phyloP scores from a whole-genome alignment of 1,284 basidiomycete species.

The Ceratobasidium papillatum region DNA sequence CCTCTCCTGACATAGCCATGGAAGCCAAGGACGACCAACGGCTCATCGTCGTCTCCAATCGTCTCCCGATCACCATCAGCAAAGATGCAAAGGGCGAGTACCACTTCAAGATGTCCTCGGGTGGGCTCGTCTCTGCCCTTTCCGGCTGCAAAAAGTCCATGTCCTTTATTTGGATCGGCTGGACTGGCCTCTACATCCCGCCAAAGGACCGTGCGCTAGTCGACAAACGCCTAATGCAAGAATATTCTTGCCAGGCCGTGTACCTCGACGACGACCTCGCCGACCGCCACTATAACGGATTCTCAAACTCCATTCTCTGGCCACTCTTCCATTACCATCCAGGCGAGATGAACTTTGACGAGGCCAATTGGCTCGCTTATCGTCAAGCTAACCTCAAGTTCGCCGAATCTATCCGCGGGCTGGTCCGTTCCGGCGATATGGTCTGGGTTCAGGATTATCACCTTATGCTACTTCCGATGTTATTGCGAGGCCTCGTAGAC shows the following conservation, averaged over 20 bases:
- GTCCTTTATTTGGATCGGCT: conserved; percentile 95
- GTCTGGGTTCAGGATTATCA: conserved; percentile 99
- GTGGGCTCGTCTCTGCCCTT: conserved; percentile 92
- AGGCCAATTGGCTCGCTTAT: conserved; percentile 97
- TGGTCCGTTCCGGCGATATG: conserved; percentile 86
- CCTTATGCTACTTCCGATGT: conserved; percentile 96
- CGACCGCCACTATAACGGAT: conserved; percentile 97
- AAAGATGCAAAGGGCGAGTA: conserved; percentile 89
- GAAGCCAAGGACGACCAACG: conserved; percentile 57
- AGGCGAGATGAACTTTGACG: conserved; percentile 99
- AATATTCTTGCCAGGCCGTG: conserved; percentile 97
- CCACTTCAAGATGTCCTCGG: conserved; percentile 97
- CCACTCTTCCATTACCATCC: conserved; percentile 99
- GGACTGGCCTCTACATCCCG: conserved; percentile 91
- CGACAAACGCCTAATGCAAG: conserved; percentile 88
- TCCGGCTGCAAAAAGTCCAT: conserved; percentile 96
- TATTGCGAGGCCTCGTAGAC: conserved; percentile 88
- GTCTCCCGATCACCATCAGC: conserved; percentile 90
- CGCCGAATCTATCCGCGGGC: conserved; percentile 84
- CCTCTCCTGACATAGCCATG: conserved; percentile 45
- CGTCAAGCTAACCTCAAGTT: conserved; percentile 96
- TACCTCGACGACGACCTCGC: conserved; percentile 98
- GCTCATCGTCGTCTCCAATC: conserved; percentile 95
- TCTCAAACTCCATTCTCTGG: conserved; percentile 99
- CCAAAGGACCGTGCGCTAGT: conserved; percentile 85